These are phyloP conservation scores for Nemania serpens DNA, from an alignment of 2,329 filamentous ascomycete species.

Conservation along the genomic window DNA sequence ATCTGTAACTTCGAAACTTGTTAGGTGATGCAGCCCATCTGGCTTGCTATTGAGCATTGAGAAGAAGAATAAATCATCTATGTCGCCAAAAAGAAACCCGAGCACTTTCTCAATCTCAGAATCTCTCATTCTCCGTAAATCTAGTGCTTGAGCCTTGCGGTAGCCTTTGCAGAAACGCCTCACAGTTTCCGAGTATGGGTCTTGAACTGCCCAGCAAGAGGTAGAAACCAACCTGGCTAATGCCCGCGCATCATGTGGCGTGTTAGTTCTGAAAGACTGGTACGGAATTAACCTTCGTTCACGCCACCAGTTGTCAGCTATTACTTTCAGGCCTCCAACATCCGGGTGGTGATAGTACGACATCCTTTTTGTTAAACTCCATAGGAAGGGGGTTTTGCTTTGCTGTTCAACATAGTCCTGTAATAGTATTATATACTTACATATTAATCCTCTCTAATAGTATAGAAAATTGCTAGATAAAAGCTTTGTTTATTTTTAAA, in stretches of 20 bases:
- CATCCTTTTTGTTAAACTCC: no score
- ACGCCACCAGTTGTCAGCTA: constrained; percentile 1
- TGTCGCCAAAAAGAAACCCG: not conserved
- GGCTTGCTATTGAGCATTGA: not conserved
- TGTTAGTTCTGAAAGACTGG: not conserved
- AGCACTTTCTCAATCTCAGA: not conserved
- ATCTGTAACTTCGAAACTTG: not conserved
- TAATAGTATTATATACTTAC: no score
- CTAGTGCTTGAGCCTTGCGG: not conserved
- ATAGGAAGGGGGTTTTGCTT: no score
- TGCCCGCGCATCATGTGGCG: constrained; percentile 4
- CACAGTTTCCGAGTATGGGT: not conserved
- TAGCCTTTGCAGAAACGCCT: not conserved
- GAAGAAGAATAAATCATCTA: constrained; percentile 17
- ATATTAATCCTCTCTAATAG: no score
- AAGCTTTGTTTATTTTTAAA: no score
- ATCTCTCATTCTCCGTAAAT: not conserved
- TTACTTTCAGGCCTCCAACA: not conserved
- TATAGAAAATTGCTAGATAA: no score
- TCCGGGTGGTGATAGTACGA: constrained; percentile 2
- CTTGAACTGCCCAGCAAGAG: constrained; percentile 3
- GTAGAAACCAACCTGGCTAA: not conserved
- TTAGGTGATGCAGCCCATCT: no score
- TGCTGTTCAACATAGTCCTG: no score
- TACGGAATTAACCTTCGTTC: not conserved